Base-by-base conservation (phyloP, 2,329 filamentous ascomycete genomes). In the Passalora sequoiae region DNA sequence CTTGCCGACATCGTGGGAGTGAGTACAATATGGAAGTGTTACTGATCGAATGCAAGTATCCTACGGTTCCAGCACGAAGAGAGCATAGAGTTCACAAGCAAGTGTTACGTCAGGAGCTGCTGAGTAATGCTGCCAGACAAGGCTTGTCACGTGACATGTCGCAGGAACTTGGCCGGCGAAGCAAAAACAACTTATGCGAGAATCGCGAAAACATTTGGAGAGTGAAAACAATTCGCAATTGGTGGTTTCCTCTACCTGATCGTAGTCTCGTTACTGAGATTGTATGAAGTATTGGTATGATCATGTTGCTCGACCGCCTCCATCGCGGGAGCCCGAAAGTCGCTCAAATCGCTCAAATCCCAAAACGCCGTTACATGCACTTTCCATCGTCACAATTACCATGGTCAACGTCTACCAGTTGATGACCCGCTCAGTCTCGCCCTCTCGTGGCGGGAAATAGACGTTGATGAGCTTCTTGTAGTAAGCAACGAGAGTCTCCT, bases 401-500 rank as follows among this genome's bases (percentile, higher is more conserved):
- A 12, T 19, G 31, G 10, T 4, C 19, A 13, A 21, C 25, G 40
- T 52, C 49, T 61, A 88, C 84, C 84, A 88, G 68, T 72, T 76
- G 57, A 89, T 71, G 40, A 83, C 72, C 70, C 76, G 80, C 54
- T 57, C 59, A 7, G 53, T 54, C 57, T 63, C 57, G 22, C 59
- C 59, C 47, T 58, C 57, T 10, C 52, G 25, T 8, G 60, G 60
- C 17, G 67, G 77, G 53, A 63, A 63, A 50, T 55, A 87, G 66
- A 86, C 83, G 52, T 87, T 76, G 51, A 89, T 86, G 40, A 88
- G 72, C 46, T 82, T 82, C 51, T 84, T 60, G 61, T 88, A 88
- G 66, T 87, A 88, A 57, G 77, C 75, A 75, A 91, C 94, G 45
- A 94, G 71, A 58, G 86, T 79, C 60, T 88, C 83, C 1, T 83